Conservation (phyloP, 495 filamentous ascomycete species). For the Annulohypoxylon moriforme region DNA sequence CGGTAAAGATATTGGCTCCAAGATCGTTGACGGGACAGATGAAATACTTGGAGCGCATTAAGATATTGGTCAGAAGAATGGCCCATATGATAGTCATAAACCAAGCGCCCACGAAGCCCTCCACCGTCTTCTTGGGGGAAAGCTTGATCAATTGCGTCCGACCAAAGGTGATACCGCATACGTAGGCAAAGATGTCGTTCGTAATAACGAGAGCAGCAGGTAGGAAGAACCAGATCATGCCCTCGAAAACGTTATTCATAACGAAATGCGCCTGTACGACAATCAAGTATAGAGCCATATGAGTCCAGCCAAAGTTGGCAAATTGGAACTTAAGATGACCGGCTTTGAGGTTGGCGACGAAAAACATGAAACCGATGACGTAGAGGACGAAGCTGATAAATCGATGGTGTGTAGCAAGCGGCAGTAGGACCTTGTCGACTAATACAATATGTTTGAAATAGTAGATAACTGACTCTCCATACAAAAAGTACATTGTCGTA, state of each 20-base stretch:
- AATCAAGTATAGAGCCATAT: slow-evolving; percentile 98
- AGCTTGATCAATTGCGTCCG: slow-evolving; percentile 97
- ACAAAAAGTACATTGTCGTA: slow-evolving; percentile 98
- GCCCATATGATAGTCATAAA: slow-evolving; percentile 91
- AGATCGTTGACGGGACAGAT: slow-evolving; percentile 98
- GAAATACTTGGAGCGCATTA: slow-evolving; percentile 96
- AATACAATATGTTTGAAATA: slow-evolving; percentile 99
- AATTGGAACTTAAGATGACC: slow-evolving; percentile 98
- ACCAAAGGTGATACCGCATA: slow-evolving; percentile 97
- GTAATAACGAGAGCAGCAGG: slow-evolving; percentile 95
- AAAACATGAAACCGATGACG: slow-evolving; percentile 98
- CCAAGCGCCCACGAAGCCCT: slow-evolving; percentile 98
- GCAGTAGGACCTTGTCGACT: slow-evolving; percentile 91
- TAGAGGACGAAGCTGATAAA: slow-evolving; percentile 99
- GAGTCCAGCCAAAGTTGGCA: slow-evolving; percentile 98
- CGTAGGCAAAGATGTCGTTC: slow-evolving; percentile 98
- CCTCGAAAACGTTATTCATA: slow-evolving; percentile 99
- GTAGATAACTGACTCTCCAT: slow-evolving; percentile 98
- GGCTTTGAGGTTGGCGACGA: slow-evolving; percentile 94
- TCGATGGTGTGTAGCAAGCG: slow-evolving; percentile 95
- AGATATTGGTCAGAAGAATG: slow-evolving; percentile 81
- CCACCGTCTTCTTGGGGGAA: slow-evolving; percentile 99
- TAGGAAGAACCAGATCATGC: slow-evolving; percentile 99
- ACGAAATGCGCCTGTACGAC: slow-evolving; percentile 99
- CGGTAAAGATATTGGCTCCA: slow-evolving; percentile 89